These are phyloP conservation scores for Podila horticola DNA, from an alignment of 192 early-diverging fungal genomes.

Conservation along the genomic window DNA sequence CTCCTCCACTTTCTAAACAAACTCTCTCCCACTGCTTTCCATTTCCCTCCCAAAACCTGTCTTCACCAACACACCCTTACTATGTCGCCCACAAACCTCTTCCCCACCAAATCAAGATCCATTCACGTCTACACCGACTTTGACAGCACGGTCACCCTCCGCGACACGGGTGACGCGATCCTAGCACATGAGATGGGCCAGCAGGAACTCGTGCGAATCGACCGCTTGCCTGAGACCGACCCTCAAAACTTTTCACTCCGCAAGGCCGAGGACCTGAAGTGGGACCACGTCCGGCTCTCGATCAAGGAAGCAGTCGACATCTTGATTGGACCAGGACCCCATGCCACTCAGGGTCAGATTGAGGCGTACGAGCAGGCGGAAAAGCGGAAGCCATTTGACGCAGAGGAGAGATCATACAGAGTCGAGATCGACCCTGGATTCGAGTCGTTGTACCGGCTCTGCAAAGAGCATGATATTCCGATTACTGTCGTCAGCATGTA, in stretches of 20 bases:
- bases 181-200: slow-evolving; percentile 22
- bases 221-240: slow-evolving; percentile 27
- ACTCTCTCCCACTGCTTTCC: too few relatives aligned
- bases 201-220: slow-evolving; percentile 24
- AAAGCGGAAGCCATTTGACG: slow-evolving; percentile 15
- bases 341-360: not conserved
- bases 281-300: slow-evolving; percentile 13
- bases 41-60: too few relatives aligned
- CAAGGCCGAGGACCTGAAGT: slow-evolving; percentile 50
- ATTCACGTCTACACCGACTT: slow-evolving; percentile 39
- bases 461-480: slow-evolving; percentile 18
- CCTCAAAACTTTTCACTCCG: slow-evolving; percentile 5
- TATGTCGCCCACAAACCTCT: slow-evolving; percentile 21
- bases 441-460: slow-evolving; percentile 14
- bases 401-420: slow-evolving; percentile 7
- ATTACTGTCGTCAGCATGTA: slow-evolving; percentile 41
- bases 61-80: too few relatives aligned
- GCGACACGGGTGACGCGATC: slow-evolving; percentile 16
- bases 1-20: too few relatives aligned
- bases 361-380: not conserved
- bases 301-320: slow-evolving; percentile 35
- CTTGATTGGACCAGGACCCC: slow-evolving; percentile 10
- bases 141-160: slow-evolving; percentile 30
- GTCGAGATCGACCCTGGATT: slow-evolving; percentile 36
- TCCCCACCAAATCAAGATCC: not conserved